Evolutionary conservation across 768 basidiomycete species (phyloP), one percentile per base, ranked within the genome.

Genomic region (Phallus indusiatus): DNA sequence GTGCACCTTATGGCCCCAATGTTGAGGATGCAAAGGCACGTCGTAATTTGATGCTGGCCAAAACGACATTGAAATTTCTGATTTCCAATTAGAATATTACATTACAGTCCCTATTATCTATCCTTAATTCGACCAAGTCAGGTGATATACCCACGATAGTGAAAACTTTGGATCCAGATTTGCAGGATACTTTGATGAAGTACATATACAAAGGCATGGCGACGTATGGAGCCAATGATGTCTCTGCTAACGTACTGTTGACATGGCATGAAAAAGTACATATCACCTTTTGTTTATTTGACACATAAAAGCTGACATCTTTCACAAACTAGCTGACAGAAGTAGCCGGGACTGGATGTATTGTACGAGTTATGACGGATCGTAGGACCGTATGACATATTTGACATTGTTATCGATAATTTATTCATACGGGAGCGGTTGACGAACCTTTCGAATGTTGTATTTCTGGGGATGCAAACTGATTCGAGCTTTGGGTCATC

Each of bases 181-280:
- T 80, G 48, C 90, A 94, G 67, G 95, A 96, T 67, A 89, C 86
- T 34, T 78, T 97, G 56, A 98, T 96, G 95, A 95, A 94, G 70
- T 98, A 95, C 68, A 76, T 98, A 16, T 98, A 97, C 81, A 98
- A 98, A 75, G 94, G 91, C 16, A 97, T 96, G 94, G 81, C 77
- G 17, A 71, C 78, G 66, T 75, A 78, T 1, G 83, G 77, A 16
- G 77, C 80, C 70, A 78, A 81, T 33, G 84, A 85, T 62, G 75
- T 84, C 59, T 81, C 77, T 64, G 83, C 83, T 47, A 84, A 82
- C 62, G 83, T 86, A 37, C 72, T 87, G 36, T 71, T 95, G 47
- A 88, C 85, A 14, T 97, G 95, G 95, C 95, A 98, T 68, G 94
- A 96, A 71, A 96, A 95, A 88, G 94, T 94, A 53, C 21, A 79